Conservation (phyloP, 495 filamentous ascomycete genomes). For the Daldinia childiae region DNA sequence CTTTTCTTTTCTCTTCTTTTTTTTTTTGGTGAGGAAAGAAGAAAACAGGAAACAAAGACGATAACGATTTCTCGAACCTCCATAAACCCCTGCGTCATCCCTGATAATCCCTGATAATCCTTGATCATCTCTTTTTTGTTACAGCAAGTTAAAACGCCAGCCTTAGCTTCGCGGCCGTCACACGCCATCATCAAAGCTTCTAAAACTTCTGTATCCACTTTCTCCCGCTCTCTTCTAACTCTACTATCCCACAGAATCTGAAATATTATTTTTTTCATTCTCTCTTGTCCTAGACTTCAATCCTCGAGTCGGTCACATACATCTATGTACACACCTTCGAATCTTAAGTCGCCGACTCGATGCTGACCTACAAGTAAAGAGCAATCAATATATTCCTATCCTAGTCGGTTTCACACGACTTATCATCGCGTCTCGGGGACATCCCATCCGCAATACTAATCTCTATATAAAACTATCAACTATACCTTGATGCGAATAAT, state of each 20-base stretch:
- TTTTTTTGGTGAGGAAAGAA: conserved; percentile 9
- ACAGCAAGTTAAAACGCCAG: conserved; percentile 33
- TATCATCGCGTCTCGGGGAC: conserved; percentile 5
- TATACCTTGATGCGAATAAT: conserved; percentile 25
- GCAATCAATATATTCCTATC: conserved; percentile 10
- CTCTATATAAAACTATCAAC: not conserved
- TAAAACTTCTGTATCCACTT: conserved; percentile 24
- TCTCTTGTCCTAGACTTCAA: not conserved
- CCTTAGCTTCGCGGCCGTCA: conserved; percentile 27
- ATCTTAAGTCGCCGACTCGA: conserved; percentile 12
- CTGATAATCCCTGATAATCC: conserved; percentile 7
- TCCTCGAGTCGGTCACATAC: not conserved
- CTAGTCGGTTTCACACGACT: conserved; percentile 19
- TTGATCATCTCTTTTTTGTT: conserved; percentile 29
- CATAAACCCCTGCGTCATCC: conserved; percentile 13
- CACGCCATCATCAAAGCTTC: conserved; percentile 36
- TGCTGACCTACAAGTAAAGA: conserved; percentile 24
- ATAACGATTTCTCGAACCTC: not conserved
- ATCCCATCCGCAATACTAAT: conserved; percentile 2
- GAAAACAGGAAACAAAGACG: not conserved
- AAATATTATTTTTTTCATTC: not conserved
- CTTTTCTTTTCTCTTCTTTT: not conserved
- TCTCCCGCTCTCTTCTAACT: conserved; percentile 6
- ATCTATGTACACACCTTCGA: not conserved
- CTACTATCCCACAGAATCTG: conserved; percentile 9